Evolutionary conservation across 176 grass and related monocot genomes (phyloP), one percentile per base, ranked within the genome.

Genomic region (Rhipidocladum racemiflorum): DNA sequence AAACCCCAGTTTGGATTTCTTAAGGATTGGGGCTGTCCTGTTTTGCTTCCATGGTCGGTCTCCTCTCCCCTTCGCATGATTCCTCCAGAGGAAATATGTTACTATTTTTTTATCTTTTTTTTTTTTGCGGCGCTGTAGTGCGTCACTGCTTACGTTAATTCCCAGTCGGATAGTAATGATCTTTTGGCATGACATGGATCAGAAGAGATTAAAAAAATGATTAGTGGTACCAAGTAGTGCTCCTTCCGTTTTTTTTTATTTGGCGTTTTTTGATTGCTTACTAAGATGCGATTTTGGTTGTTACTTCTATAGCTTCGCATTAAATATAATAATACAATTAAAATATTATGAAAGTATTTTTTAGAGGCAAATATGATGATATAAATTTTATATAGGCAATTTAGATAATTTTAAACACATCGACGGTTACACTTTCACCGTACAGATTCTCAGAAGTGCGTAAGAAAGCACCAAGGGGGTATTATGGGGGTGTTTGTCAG

Each of bases 61-160:
- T 87, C 55, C 74, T 53, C 75, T 71, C 61, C 76, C 83, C 80
- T 86, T 78, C 48, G 84, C 85, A 85, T 88, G 90, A 85, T 92
- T 94, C 82, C 74, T 56, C 24, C 81, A 89, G 59, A 83, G 88
- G 23, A 39, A 72, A 73, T 77, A 86, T 92, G 74, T 77, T 70
- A 50, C 54, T 84, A 81, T 87, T 39, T 39, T 39, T n/a, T n/a
- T n/a, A n/a, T n/a, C 1, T 23, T 55, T 23, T 40, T 7, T 39
- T 8, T 88, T 82, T 88, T 65, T 63, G 50, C 8, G 25, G 40
- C 25, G 14, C 27, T 21, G 38, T 60, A 17, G 23, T 90, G 43
- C 93, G 93, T 95, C 93, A 95, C 79, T 88, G 90, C 93, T 95
- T 92, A 95, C 93, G 90, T 88, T 86, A 86, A 87, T 81, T 82